Base-by-base conservation (phyloP, 371 early-diverging fungal species). In the Sanchytrium tribonematis region DNA sequence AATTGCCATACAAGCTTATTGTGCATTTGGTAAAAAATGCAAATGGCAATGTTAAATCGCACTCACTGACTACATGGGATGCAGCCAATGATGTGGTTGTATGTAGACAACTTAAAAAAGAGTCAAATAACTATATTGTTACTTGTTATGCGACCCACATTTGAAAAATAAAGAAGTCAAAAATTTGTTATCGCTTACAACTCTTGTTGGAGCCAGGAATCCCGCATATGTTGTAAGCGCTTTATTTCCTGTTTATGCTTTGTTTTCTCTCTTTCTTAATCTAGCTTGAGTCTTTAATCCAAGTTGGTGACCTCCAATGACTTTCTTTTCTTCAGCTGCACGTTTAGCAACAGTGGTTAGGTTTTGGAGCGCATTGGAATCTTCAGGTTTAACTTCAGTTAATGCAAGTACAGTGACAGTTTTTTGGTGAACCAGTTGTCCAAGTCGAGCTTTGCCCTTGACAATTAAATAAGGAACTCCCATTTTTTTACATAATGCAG, bases 401-500 rank as follows among this genome's bases (percentile, higher is more conserved):
- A 99, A 80, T 71, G 91, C 96, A 66, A 98, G 77, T 71, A 93
- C 93, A 71, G 98, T 92, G 78, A 96, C 93, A 70, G 89, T 91
- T 93, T 99, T 99, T 84, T 94, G 87, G 88, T 97, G 93, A 73
- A 99, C 95, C 68, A 98, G 85, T 69, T 88, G 86, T 77, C 99
- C 99, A 75, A 99, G 88, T 77, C 90, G 86, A 77, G 89, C 84
- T 86, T 98, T 96, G 77, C 88, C 84, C 87, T 97, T 94, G 79
- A 98, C 94, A 77, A 98, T 93, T 82, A 85, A 86, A 88, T 98
- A 99, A 68, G 98, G 96, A 82, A 98, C 85, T 75, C 93, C 94
- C 97, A 97, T 95, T 90, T 98, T 99, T 80, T 94, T 93, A 87
- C 99, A 99, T 68, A 98, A 89, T 73, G 98, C 96, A 71, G 99